phyloP scores from a whole-genome alignment of 768 basidiomycete species.

The Rhodotorula babjevae region DNA sequence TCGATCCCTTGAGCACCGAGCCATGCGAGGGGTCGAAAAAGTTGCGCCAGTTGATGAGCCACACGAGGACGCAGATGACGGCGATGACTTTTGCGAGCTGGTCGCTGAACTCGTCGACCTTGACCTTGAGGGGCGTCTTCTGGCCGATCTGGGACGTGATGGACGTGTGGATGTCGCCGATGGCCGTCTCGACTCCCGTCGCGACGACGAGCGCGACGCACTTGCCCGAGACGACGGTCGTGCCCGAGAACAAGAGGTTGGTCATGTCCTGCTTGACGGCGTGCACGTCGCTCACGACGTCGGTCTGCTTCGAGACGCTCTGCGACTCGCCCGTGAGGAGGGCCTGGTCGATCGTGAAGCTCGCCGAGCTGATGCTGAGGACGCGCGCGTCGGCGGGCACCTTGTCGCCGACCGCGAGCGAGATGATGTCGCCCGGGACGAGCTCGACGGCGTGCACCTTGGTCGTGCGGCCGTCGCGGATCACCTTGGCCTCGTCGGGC shows the following conservation, averaged over 20 bases:
- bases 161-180: conserved; percentile 95
- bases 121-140: conserved; percentile 94
- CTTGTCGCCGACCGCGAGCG: conserved; percentile 87
- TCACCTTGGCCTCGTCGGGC: conserved; percentile 87
- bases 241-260: conserved; percentile 96
- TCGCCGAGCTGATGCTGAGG: conserved; percentile 81
- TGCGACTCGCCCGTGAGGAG: conserved; percentile 91
- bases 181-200: conserved; percentile 81
- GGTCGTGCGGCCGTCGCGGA: conserved; percentile 64
- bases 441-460: conserved; percentile 81
- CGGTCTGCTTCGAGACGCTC: conserved; percentile 75
- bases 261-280: conserved; percentile 98
- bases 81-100: conserved; percentile 95
- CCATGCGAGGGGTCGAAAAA: conserved; percentile 94
- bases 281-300: conserved; percentile 59
- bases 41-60: conserved; percentile 93
- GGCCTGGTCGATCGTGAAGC: conserved; percentile 92
- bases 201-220: conserved; percentile 80
- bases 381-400: conserved; percentile 92
- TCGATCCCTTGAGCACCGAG: conserved; percentile 81
- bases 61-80: conserved; percentile 94
- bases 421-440: conserved; percentile 90
- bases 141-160: conserved; percentile 88
- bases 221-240: conserved; percentile 89
- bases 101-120: conserved; percentile 97